Evolutionary conservation across 2,329 filamentous ascomycete species (phyloP), one percentile per base, ranked within the genome.

Genomic region (Cytospora paraplurivora): DNA sequence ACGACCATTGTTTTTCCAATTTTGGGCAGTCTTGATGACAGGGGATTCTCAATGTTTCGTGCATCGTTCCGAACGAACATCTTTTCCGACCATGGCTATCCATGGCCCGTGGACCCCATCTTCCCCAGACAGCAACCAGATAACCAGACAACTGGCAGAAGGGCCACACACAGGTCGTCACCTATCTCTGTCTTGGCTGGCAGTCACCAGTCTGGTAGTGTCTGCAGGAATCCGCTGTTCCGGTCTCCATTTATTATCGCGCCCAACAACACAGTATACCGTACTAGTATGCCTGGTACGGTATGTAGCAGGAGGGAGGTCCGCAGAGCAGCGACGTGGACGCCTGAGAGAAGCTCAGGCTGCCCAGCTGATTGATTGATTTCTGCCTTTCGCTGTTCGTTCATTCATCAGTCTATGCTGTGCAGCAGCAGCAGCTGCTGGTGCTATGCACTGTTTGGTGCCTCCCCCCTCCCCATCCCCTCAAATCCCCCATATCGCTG

Each of bases 201-300:
- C 17, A 47, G 44, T 47, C 8, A n/a, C 41, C 27, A 27, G 27
- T 27, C 27, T 27, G n/a, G 41, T 8, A 47, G 44, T 47, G 44
- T 47, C 44, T 47, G 44, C 44, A 47, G n/a, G 21, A 47, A 47
- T 47, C 44, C 44, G 44, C 44, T 47, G 44, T 47, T 27, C 44
- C 44, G 19, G 44, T 47, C 44, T 17, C 44, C 44, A 47, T 21
- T 47, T 47, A 47, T 47, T 47, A 47, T 47, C 13, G 44, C n/a
- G 44, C 44, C 44, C 44, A 47, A 47, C 44, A 47, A n/a, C 21
- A 19, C 17, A 47, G n/a, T 12, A 47, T 37, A 37, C 35, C 12
- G 35, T 37, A 37, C 35, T 37, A 47, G 15, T 17, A 47, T n/a
- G 4, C 5, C n/a, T 17, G 44, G 10, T 10, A 44, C 2, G 17